Evolutionary conservation across 768 basidiomycete genomes (phyloP).

Genomic region (Mycena crocata): DNA sequence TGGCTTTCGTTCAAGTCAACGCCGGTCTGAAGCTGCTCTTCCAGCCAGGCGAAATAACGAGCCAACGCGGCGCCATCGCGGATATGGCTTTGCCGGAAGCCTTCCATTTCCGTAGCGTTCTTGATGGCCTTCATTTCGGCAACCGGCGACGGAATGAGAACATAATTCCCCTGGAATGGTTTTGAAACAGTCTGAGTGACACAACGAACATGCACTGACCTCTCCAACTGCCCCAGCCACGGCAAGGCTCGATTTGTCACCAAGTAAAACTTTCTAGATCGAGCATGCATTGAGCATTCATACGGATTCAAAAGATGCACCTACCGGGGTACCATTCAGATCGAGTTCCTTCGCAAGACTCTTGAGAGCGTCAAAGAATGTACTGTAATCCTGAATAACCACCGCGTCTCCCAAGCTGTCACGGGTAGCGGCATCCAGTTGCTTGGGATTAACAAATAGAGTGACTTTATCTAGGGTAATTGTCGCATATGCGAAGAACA

Average conservation of each 20-base stretch:
- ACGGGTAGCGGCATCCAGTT: slow-evolving; percentile 56
- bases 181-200: slow-evolving; percentile 1
- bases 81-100: slow-evolving; percentile 90
- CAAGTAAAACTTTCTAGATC: slow-evolving; percentile 77
- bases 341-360: slow-evolving; percentile 52
- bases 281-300: slow-evolving; percentile 1
- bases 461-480: slow-evolving; percentile 68
- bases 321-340: slow-evolving; percentile 48
- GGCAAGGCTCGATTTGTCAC: slow-evolving; percentile 83
- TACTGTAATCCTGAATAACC: slow-evolving; percentile 75
- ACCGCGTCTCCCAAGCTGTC: slow-evolving; percentile 68
- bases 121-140: slow-evolving; percentile 86
- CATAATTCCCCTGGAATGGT: slow-evolving; percentile 62
- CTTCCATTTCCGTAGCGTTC: slow-evolving; percentile 84
- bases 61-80: slow-evolving; percentile 90
- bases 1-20: slow-evolving; percentile 79
- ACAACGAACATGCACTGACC: slow-evolving; percentile 47
- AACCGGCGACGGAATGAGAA: slow-evolving; percentile 75
- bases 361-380: slow-evolving; percentile 74
- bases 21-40: slow-evolving; percentile 79
- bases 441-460: slow-evolving; percentile 76
- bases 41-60: slow-evolving; percentile 95
- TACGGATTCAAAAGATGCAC: slow-evolving; percentile 16
- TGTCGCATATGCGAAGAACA: slow-evolving; percentile 94
- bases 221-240: slow-evolving; percentile 84